These are phyloP conservation scores for Poa pratensis DNA, from an alignment of 176 grass and related monocot species.

Conservation along the genomic window DNA sequence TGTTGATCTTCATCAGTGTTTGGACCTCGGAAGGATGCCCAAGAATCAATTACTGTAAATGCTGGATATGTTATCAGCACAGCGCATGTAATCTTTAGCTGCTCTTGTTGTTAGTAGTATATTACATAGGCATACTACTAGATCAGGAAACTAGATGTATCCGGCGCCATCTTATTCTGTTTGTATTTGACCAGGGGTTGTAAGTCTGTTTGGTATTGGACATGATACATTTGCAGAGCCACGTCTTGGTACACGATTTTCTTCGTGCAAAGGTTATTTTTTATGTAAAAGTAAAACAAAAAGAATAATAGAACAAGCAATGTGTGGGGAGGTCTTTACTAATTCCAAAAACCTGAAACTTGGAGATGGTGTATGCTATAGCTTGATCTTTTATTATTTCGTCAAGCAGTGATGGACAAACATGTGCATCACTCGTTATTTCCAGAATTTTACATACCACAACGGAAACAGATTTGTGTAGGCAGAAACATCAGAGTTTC, in stretches of 20 bases:
- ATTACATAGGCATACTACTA: background rate
- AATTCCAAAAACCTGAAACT: background rate
- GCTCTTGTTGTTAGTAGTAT: background rate
- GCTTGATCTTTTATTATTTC: constrained; percentile 30
- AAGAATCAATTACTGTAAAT: constrained; percentile 17
- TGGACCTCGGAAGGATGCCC: background rate
- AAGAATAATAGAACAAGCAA: background rate
- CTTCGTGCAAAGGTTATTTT: background rate
- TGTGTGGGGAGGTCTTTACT: background rate
- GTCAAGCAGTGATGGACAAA: background rate
- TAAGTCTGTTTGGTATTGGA: constrained; percentile 22
- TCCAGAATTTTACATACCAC: constrained; percentile 36
- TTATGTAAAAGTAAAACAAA: background rate
- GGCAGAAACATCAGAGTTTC: background rate
- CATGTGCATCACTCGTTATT: constrained; percentile 21
- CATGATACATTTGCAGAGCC: background rate
- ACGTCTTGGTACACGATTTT: background rate
- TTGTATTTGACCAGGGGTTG: background rate
- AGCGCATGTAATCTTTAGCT: background rate
- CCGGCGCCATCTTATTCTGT: background rate
- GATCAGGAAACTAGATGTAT: background rate
- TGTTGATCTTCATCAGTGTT: background rate
- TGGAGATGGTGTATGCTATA: background rate
- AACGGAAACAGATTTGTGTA: constrained; percentile 14
- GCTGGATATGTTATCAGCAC: background rate